phyloP scores from a whole-genome alignment of 225 moss, liverwort and hornwort species.

The Polytrichum formosum region DNA sequence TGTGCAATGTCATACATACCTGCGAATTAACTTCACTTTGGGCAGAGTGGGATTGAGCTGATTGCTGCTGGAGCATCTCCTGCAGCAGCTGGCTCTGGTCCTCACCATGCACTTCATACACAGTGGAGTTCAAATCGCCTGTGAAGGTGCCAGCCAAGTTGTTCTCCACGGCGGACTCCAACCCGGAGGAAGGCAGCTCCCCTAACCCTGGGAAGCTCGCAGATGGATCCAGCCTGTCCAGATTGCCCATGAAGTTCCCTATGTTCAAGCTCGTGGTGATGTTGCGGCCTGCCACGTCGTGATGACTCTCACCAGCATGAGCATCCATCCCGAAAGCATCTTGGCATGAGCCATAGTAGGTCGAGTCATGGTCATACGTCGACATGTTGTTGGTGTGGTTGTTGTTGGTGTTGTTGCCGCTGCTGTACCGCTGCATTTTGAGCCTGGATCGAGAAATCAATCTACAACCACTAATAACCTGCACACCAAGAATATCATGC shows the following conservation, averaged over 20 bases:
- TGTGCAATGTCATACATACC: background rate
- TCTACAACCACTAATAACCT: constrained; percentile 34
- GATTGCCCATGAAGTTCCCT: constrained; percentile 15
- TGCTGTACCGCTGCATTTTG: constrained; percentile 42
- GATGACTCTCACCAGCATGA: constrained; percentile 10
- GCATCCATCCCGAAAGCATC: constrained; percentile 33
- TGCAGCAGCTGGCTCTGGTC: constrained; percentile 65
- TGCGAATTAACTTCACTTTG: constrained; percentile 23
- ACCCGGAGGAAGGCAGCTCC: constrained; percentile 30
- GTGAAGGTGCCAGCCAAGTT: constrained; percentile 46
- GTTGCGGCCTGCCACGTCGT: constrained; percentile 1
- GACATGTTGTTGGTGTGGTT: constrained; percentile 4
- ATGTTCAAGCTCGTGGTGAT: constrained; percentile 21
- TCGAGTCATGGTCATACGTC: constrained; percentile 33
- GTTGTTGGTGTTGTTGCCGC: constrained; percentile 6
- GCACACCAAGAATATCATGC: background rate
- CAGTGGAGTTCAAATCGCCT: constrained; percentile 42
- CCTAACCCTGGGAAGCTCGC: constrained; percentile 40
- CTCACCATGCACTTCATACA: constrained; percentile 37
- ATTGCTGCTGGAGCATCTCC: constrained; percentile 59
- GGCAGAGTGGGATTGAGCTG: constrained; percentile 27
- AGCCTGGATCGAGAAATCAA: constrained; percentile 23
- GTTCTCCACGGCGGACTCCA: constrained; percentile 28
- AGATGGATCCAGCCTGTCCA: constrained; percentile 30
- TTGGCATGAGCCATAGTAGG: constrained; percentile 33